Evolutionary conservation across 2,329 filamentous ascomycete species (phyloP), one percentile per base, ranked within the genome.

Genomic region (Tolypocladium ophioglossoides): DNA sequence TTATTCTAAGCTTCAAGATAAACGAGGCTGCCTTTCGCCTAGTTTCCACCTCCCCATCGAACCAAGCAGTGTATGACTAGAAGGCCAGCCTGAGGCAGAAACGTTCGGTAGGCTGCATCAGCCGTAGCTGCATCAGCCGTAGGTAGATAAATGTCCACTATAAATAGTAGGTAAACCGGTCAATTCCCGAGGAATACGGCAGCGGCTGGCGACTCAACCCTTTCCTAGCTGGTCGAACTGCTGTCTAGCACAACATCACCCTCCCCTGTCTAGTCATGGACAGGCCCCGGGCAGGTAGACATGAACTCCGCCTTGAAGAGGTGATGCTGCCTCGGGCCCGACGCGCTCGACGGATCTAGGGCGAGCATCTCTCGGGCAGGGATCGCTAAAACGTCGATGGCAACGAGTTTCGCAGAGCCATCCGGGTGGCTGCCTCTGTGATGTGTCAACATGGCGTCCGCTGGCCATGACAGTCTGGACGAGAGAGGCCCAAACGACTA

Each of bases 401-500:
- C 40, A 16, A 24, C 16, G 40, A 8, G 22, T n/a, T 16, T 22
- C 16, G 11, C 18, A 4, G n/a, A 39, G 38, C 38, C 18, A 20
- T 39, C 38, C 38, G 18, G 38, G 8, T 10, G n/a, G 8, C n/a
- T n/a, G n/a, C 38, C 38, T 11, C 18, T 7, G 8, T 20, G 1
- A 39, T 20, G 18, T 11, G 38, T 39, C 8, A 2, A 20, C 9
- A 39, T 20, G 18, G 3, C 38, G 40, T 44, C 40, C 6, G 22
- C 40, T 9, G 4, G 20, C 40, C 20, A 24, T 41, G 44, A 11
- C 18, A 32, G 14, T 18, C 22, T 27, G 24, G 12, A 24, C 16
- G 11, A 8, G 27, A 32, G 27, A 14, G 27, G 4, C 16, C 11
- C 41, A 41, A 14, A 32, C 57, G 7, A 35, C 66, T 69, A 87